Conservation (phyloP, 1,139 yeast genomes). For the Magnusiomyces tetraspermus region DNA sequence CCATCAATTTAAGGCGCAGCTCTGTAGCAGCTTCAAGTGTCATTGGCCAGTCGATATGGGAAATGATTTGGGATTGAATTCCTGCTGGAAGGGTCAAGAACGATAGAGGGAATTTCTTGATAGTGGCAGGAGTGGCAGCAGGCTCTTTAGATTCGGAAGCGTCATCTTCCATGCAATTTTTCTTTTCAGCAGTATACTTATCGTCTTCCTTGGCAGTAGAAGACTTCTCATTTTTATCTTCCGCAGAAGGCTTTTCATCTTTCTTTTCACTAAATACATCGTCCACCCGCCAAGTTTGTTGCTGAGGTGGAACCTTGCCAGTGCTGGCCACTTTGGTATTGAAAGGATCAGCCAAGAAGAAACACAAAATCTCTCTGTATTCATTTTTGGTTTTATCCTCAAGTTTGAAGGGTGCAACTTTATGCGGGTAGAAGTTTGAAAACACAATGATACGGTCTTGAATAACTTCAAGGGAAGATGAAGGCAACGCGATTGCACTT, state of each 20-base stretch:
- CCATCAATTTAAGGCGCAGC: conserved; percentile 31
- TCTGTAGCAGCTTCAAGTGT: conserved; percentile 28
- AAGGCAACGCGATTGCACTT: conserved; percentile 22
- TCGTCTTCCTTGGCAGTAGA: too few species aligned
- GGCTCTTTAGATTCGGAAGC: too few species aligned
- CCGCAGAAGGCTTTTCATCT: neutral
- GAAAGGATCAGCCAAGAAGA: conserved; percentile 37
- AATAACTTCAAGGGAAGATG: conserved; percentile 29
- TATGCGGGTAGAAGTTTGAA: conserved; percentile 38
- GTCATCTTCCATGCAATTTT: too few species aligned
- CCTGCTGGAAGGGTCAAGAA: conserved; percentile 15
- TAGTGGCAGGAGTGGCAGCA: neutral
- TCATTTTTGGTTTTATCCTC: conserved; percentile 35
- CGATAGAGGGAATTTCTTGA: neutral
- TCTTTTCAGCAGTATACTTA: too few species aligned
- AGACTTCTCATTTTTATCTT: neutral
- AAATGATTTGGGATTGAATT: conserved; percentile 16
- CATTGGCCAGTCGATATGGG: conserved; percentile 24
- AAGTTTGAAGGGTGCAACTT: conserved; percentile 36
- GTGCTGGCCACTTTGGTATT: conserved; percentile 31
- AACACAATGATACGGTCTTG: conserved; percentile 34
- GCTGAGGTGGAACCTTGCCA: conserved; percentile 38
- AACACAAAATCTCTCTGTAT: conserved; percentile 37
- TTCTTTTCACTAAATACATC: neutral
- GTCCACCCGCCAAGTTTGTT: conserved; percentile 34